Evolutionary conservation across 768 basidiomycete species (phyloP).

Genomic region (Austroboletus eburneus): DNA sequence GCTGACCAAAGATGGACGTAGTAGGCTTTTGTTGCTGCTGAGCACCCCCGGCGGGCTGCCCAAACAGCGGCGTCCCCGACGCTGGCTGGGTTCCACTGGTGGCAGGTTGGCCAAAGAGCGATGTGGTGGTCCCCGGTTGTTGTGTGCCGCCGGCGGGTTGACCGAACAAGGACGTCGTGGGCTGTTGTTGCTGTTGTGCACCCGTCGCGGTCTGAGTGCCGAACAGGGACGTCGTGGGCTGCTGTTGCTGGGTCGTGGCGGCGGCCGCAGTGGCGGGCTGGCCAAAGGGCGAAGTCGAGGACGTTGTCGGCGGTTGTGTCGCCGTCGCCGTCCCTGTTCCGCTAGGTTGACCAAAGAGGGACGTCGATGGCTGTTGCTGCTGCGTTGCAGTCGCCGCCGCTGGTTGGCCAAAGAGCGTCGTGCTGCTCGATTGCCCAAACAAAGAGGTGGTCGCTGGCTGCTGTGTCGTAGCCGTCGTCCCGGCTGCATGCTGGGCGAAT

Average conservation of each 20-base stretch:
- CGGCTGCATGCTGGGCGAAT: conserved; percentile 8
- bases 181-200: conserved; percentile 20
- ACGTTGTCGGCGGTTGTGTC: conserved; percentile 12
- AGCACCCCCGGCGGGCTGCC: conserved; percentile 24
- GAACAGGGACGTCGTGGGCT: conserved; percentile 29
- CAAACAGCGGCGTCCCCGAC: conserved; percentile 23
- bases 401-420: conserved; percentile 11
- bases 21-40: conserved; percentile 23
- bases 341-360: conserved; percentile 33
- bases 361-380: conserved; percentile 28
- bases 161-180: conserved; percentile 24
- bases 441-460: conserved; percentile 20
- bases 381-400: conserved; percentile 11
- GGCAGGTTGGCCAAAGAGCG: conserved; percentile 28
- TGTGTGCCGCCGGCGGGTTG: conserved; percentile 8
- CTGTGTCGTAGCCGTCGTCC: conserved; percentile 11
- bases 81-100: conserved; percentile 30
- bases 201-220: too few species aligned
- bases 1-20: conserved; percentile 38
- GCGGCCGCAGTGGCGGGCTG: conserved; percentile 19
- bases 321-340: conserved; percentile 4
- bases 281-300: conserved; percentile 18
- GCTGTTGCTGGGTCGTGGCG: conserved; percentile 4
- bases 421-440: neutral
- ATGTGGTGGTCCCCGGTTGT: conserved; percentile 6